phyloP scores from a whole-genome alignment of 805 yeast genomes.

The Jamesozyma lodderae region DNA sequence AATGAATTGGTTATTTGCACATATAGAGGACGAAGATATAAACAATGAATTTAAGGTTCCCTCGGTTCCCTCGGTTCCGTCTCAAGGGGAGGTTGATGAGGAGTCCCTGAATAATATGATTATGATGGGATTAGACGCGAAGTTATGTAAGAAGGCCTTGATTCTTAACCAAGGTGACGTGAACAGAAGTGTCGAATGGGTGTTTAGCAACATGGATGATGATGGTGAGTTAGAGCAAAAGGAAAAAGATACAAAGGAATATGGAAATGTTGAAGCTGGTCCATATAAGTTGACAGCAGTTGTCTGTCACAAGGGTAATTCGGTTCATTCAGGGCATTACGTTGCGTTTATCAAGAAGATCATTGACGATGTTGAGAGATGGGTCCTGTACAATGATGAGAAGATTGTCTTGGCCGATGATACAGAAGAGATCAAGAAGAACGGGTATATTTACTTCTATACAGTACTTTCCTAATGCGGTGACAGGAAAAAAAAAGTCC shows the following conservation, averaged over 20 bases:
- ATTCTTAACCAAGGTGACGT: constrained; percentile 47
- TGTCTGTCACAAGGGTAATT: constrained; percentile 81
- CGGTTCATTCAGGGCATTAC: constrained; percentile 89
- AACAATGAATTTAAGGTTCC: constrained; percentile 50
- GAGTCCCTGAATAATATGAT: constrained; percentile 22
- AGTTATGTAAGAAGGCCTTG: constrained; percentile 68
- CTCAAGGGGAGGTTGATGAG: constrained; percentile 12
- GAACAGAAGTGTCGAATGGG: constrained; percentile 84
- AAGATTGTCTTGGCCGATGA: constrained; percentile 56
- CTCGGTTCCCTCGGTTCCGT: constrained; percentile 2
- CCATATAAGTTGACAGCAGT: constrained; percentile 44
- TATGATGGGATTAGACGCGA: constrained; percentile 67
- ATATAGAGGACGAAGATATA: constrained; percentile 75
- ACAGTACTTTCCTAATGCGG: too few species aligned
- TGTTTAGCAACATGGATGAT: constrained; percentile 74
- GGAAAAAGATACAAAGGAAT: background rate
- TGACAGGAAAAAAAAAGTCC: too few species aligned
- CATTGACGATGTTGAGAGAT: constrained; percentile 34
- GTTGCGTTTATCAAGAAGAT: constrained; percentile 59
- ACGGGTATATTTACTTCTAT: constrained; percentile 39
- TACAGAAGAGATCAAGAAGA: constrained; percentile 37
- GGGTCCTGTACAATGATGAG: constrained; percentile 86
- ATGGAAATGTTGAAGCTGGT: constrained; percentile 11
- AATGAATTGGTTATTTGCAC: constrained; percentile 83
- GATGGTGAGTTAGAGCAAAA: constrained; percentile 40